Evolutionary conservation across 2,329 filamentous ascomycete genomes (phyloP).

Genomic region (Cercospora sp.): DNA sequence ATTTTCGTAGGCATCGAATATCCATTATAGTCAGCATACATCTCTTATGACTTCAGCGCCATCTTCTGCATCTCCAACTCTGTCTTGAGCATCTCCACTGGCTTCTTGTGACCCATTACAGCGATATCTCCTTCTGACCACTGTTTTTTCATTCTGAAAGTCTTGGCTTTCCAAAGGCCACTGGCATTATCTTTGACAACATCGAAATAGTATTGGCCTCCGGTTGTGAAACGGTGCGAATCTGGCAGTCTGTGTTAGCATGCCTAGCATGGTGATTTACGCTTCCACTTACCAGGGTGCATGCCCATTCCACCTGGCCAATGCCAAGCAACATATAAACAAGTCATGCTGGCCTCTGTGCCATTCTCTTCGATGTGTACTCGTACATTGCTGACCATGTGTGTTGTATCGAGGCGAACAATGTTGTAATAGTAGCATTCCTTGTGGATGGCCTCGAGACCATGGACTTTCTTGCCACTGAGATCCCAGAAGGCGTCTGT

Average conservation of each 20-base stretch:
- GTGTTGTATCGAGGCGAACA: constrained; percentile 38
- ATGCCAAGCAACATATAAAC: constrained; percentile 5
- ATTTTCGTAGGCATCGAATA: background rate
- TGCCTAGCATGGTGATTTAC: no score
- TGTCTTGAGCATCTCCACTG: constrained; percentile 2
- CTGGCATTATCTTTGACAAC: background rate
- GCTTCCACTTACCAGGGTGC: background rate
- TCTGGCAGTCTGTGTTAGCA: background rate
- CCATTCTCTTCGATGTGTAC: background rate
- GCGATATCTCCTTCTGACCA: constrained; percentile 8
- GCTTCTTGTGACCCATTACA: constrained; percentile 4
- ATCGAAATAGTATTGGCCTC: constrained; percentile 4
- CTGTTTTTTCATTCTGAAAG: constrained; percentile 3
- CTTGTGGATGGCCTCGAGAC: constrained; percentile 28
- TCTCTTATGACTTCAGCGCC: background rate
- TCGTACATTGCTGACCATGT: constrained; percentile 28
- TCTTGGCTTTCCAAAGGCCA: constrained; percentile 5
- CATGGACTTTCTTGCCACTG: constrained; percentile 31
- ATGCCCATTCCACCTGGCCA: constrained; percentile 1
- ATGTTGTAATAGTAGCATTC: constrained; percentile 26
- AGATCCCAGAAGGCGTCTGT: constrained; percentile 25
- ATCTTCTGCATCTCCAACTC: background rate
- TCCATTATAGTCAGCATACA: background rate
- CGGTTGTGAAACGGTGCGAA: constrained; percentile 1
- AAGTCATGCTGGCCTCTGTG: background rate